Percentiles rank a stretch among this genome's conserved stretches.
Conservation (phyloP, 2,329 filamentous ascomycete genomes). For the Fusarium humuli region DNA sequence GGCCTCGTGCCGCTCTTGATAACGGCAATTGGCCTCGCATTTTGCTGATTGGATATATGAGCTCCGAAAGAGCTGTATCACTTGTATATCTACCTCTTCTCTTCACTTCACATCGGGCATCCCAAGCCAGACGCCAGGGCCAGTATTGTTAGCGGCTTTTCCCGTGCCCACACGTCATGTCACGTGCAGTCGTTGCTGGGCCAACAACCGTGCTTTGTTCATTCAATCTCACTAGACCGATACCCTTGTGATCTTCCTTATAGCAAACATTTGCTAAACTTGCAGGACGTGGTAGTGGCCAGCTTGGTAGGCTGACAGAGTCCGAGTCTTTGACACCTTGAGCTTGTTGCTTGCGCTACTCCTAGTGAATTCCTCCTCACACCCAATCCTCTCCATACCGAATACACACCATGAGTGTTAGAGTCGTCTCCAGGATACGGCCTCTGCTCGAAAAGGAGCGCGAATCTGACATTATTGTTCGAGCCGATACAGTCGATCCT, state of each 20-base stretch:
- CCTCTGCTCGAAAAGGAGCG: constrained; percentile 87
- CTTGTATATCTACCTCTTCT: constrained; percentile 27
- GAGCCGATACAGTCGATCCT: constrained; percentile 70
- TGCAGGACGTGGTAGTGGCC: constrained; percentile 37
- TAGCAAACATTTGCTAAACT: constrained; percentile 42
- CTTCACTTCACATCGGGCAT: constrained; percentile 13
- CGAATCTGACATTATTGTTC: constrained; percentile 88
- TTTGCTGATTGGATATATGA: constrained; percentile 40
- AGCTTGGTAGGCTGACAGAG: constrained; percentile 45
- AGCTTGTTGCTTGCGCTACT: constrained; percentile 27
- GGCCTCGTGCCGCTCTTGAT: constrained; percentile 50
- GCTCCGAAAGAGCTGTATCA: constrained; percentile 37
- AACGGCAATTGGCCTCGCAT: constrained; percentile 61
- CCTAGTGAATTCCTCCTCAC: constrained; percentile 9
- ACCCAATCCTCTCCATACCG: constrained; percentile 26
- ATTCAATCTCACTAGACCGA: constrained; percentile 17
- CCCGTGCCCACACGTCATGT: constrained; percentile 47
- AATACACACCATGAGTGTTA: constrained; percentile 68
- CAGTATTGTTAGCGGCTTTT: constrained; percentile 48
- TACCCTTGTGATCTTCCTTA: constrained; percentile 28
- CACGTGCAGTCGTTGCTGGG: constrained; percentile 45
- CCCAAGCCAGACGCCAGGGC: constrained; percentile 15
- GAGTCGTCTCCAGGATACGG: constrained; percentile 90
- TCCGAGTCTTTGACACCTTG: constrained; percentile 27
- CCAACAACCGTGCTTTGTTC: constrained; percentile 36